phyloP scores from a whole-genome alignment of 2,329 filamentous ascomycete species.

The Aquanectria penicillioides region DNA sequence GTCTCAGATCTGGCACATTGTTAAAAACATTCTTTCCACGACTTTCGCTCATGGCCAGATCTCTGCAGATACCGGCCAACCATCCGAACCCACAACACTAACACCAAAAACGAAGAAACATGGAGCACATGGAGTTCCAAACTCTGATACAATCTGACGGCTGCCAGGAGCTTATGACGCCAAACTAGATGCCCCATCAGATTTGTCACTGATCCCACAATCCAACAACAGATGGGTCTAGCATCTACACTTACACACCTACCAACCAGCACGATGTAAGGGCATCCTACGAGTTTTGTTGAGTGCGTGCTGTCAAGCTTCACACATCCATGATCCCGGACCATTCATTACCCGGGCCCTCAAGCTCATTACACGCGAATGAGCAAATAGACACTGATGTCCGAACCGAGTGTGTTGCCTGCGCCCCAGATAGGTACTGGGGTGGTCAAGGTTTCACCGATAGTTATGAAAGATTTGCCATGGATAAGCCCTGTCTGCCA shows the following conservation, averaged over 20 bases:
- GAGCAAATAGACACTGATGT: constrained; percentile 28
- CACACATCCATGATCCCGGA: constrained; percentile 32
- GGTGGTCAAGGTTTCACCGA: constrained; percentile 26
- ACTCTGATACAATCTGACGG: not conserved
- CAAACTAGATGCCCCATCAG: not conserved
- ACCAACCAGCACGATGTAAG: no score
- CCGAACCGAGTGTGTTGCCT: constrained; percentile 40
- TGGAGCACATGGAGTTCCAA: not conserved
- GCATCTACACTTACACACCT: not conserved
- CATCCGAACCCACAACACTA: constrained; percentile 17
- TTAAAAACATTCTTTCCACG: constrained; percentile 19
- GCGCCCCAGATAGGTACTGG: constrained; percentile 36
- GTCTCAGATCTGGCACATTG: constrained; percentile 36
- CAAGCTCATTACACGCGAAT: constrained; percentile 30
- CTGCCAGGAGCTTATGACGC: not conserved
- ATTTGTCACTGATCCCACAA: constrained; percentile 9
- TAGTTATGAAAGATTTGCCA: constrained; percentile 27
- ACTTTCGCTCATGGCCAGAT: constrained; percentile 22
- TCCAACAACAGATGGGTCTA: not conserved
- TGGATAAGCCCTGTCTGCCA: constrained; percentile 35
- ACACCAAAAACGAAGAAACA: constrained; percentile 13
- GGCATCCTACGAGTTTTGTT: constrained; percentile 30
- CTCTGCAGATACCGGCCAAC: constrained; percentile 15
- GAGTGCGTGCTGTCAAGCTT: constrained; percentile 33
- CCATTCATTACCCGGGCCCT: constrained; percentile 34